Base-by-base conservation (phyloP, 2,329 filamentous ascomycete genomes). In the Pseudogymnoascus sp. region DNA sequence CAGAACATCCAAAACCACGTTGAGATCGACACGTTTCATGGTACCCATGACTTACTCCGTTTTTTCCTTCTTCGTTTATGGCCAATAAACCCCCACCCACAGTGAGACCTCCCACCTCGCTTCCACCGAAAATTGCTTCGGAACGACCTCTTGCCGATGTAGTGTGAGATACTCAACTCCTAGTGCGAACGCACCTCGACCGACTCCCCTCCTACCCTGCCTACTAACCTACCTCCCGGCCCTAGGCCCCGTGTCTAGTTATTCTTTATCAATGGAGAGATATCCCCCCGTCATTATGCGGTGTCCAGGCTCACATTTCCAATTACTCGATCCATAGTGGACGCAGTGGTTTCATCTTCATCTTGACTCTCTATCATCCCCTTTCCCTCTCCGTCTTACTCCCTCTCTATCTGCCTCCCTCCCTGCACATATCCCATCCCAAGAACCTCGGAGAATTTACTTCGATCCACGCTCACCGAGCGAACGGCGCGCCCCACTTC, bases 261-360 rank as follows among this genome's bases (percentile, higher is more conserved):
- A 31, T 34, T 18, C 16, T 56, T 56, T 34, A 56, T 56, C 50
- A 56, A 56, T 56, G 50, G 28, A 56, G 28, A 56, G 50, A 56
- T 56, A 56, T 31, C 16, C 50, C 50, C 50, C 50, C 28, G 50
- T 56, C 50, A 56, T 34, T 56, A 56, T 56, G 50, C 28, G 8
- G 4, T 34, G 50, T 56, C 50, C 50, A 56, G 36, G 50, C 28
- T 56, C 50, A 18, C 25, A 56, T 56, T 56, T 36, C 28, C 50
- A 56, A 56, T 56, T 34, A 28, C 50, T 56, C 50, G 28, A 56
- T 34, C 50, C 50, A 56, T 56, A 56, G 50, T 56, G 50, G 28
- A 34, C 50, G 25, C 25, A 56, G 50, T 12, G n/a, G 50, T 56
- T 56, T 56, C 50, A 56, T 28, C 28, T 23, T 56, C 50, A 34